A percentile compares a stretch with the other conserved stretches of the same genome.
These are phyloP conservation scores for Melampsora larici-populina DNA, from an alignment of 1,284 basidiomycete species.

Conservation along the genomic window DNA sequence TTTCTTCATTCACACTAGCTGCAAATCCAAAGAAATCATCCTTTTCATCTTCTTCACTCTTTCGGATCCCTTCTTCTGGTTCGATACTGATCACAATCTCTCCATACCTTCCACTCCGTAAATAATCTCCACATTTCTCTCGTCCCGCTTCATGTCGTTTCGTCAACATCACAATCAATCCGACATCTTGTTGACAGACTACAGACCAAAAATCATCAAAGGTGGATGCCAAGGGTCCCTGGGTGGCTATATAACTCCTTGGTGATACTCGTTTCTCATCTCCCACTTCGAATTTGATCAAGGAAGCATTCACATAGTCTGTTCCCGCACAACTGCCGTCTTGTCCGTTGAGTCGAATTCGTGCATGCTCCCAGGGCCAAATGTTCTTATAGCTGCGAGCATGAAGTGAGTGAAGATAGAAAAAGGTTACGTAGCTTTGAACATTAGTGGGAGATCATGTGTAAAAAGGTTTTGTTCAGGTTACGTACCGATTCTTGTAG, in stretches of 20 bases:
- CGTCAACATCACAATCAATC: constrained; percentile 73
- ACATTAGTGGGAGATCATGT: neutral
- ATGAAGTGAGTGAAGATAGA: neutral
- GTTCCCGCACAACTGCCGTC: constrained; percentile 46
- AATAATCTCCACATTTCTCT: constrained; percentile 89
- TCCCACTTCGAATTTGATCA: constrained; percentile 65
- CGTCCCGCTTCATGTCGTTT: constrained; percentile 82
- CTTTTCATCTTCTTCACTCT: constrained; percentile 48
- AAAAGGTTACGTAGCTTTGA: too few species aligned
- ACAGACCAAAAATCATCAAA: constrained; percentile 88
- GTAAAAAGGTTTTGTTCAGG: neutral
- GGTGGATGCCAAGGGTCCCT: constrained; percentile 86
- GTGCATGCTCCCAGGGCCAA: constrained; percentile 87
- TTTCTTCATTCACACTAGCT: constrained; percentile 1
- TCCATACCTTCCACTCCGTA: constrained; percentile 71
- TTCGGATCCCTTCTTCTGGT: constrained; percentile 47
- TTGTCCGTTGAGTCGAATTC: constrained; percentile 47
- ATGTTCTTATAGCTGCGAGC: constrained; percentile 68
- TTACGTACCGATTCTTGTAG: constrained; percentile 67
- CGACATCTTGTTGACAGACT: constrained; percentile 60
- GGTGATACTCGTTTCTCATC: constrained; percentile 9
- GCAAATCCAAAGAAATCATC: constrained; percentile 51
- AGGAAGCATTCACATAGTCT: constrained; percentile 92
- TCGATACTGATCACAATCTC: constrained; percentile 47
- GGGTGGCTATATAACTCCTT: constrained; percentile 85